These are phyloP conservation scores for Incumbomyces delicatus DNA, from an alignment of 2,329 filamentous ascomycete genomes.

Conservation along the genomic window DNA sequence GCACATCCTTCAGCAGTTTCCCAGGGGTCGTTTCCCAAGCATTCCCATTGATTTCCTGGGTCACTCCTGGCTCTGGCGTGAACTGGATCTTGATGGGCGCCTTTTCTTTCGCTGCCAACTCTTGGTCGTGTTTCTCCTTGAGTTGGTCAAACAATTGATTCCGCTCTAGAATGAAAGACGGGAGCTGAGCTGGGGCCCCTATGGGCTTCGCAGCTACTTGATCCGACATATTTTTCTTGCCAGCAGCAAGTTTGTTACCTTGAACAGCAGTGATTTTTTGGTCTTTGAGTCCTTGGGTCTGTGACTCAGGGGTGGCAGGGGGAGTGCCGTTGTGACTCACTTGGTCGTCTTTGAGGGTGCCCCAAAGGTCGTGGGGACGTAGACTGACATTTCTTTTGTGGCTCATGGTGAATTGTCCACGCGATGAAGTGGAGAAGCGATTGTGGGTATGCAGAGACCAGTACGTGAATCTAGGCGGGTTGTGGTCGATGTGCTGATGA, in stretches of 20 bases:
- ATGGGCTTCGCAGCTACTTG: constrained; percentile 23
- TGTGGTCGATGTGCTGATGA: constrained; percentile 4
- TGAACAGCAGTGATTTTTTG: constrained; percentile 6
- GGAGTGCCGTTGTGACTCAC: constrained; percentile 15
- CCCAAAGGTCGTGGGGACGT: constrained; percentile 21
- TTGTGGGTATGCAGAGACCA: constrained; percentile 6
- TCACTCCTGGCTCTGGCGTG: constrained; percentile 33
- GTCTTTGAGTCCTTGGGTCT: constrained; percentile 16
- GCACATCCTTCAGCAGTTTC: constrained; percentile 67
- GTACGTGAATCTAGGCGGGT: constrained; percentile 1
- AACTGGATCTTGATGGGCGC: constrained; percentile 41
- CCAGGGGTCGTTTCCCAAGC: constrained; percentile 86
- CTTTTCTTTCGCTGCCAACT: constrained; percentile 48
- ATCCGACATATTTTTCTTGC: constrained; percentile 20
- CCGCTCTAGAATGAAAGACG: constrained; percentile 72
- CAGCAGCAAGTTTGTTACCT: constrained; percentile 15
- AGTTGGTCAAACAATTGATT: constrained; percentile 81
- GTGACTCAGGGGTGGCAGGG: constrained; percentile 16
- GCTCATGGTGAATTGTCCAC: constrained; percentile 13
- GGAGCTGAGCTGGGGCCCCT: constrained; percentile 36
- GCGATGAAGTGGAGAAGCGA: constrained; percentile 8
- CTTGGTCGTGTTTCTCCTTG: constrained; percentile 73
- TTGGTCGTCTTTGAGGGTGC: constrained; percentile 15
- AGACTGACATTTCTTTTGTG: constrained; percentile 20
- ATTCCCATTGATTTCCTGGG: constrained; percentile 48